These are phyloP conservation scores for Truncatella angustata DNA, from an alignment of 2,329 filamentous ascomycete genomes.

Conservation along the genomic window DNA sequence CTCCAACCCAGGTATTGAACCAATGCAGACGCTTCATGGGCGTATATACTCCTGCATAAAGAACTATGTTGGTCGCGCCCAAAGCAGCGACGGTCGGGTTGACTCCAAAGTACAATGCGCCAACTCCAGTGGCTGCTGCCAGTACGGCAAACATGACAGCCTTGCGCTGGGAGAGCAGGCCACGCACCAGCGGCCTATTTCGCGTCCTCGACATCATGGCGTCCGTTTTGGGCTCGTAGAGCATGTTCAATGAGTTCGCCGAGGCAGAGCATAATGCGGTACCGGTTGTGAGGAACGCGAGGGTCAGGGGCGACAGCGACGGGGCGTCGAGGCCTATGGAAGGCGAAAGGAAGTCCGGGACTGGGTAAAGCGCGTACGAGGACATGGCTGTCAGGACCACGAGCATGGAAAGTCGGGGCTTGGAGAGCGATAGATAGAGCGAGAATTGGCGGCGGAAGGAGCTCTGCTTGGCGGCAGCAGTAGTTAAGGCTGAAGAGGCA, in stretches of 20 bases:
- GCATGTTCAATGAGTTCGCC: conserved; percentile 95
- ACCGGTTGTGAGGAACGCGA: conserved; percentile 86
- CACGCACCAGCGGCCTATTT: conserved; percentile 83
- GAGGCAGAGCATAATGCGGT: conserved; percentile 87
- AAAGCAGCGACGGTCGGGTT: conserved; percentile 91
- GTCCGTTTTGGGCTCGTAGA: conserved; percentile 88
- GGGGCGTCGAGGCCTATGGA: conserved; percentile 63
- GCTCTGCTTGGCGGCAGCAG: conserved; percentile 46
- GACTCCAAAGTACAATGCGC: conserved; percentile 80
- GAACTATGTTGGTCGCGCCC: conserved; percentile 77
- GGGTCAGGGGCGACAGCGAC: conserved; percentile 84
- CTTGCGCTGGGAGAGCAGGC: conserved; percentile 67
- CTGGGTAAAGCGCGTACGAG: conserved; percentile 89
- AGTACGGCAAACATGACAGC: conserved; percentile 78
- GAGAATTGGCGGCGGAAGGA: conserved; percentile 67
- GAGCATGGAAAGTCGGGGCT: conserved; percentile 87
- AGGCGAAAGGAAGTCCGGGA: conserved; percentile 78
- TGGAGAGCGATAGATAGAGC: conserved; percentile 87
- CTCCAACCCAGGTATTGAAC: conserved; percentile 93
- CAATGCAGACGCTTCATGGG: conserved; percentile 84
- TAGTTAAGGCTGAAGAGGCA: conserved; percentile 56
- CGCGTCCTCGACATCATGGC: conserved; percentile 91
- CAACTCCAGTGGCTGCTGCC: conserved; percentile 67
- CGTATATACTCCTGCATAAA: conserved; percentile 93
- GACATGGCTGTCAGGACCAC: conserved; percentile 89